Conservation (phyloP, 352 stramenopile genomes). For the Phytophthora fragariaefolia region DNA sequence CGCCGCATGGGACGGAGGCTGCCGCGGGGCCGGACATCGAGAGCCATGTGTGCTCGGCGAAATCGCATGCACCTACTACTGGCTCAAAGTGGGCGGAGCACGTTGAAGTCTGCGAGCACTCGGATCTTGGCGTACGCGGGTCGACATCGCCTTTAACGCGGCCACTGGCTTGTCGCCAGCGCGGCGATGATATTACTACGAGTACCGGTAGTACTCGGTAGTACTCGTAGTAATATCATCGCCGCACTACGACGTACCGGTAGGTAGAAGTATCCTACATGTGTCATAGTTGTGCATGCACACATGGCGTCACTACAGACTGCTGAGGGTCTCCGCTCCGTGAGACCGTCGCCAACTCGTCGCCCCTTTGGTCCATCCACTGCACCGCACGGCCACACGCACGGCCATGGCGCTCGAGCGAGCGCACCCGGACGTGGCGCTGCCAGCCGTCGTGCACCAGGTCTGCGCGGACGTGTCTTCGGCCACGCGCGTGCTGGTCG, state of each 20-base stretch:
- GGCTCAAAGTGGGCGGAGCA: not conserved
- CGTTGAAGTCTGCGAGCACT: not conserved
- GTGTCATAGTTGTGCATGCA: no score
- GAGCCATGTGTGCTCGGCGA: constrained; percentile 25
- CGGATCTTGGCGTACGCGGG: constrained; percentile 4
- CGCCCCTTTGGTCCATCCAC: no score
- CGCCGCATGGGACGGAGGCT: not conserved
- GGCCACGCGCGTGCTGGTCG: constrained; percentile 70
- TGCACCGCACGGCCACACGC: not conserved
- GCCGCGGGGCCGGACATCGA: not conserved
- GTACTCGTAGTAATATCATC: no score
- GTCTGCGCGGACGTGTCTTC: constrained; percentile 40
- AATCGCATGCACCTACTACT: constrained; percentile 7
- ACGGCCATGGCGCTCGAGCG: constrained; percentile 29
- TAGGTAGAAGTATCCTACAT: no score
- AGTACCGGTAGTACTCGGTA: no score
- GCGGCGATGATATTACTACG: no score
- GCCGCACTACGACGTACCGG: no score
- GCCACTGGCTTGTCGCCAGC: not conserved
- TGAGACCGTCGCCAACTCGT: no score
- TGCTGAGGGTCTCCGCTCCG: no score
- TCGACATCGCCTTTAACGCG: not conserved
- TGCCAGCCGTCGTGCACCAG: constrained; percentile 54
- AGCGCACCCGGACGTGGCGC: constrained; percentile 55
- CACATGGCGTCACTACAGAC: no score